phyloP scores from a whole-genome alignment of 164 flowering plant genomes.

The Dillenia suffruticosa region DNA sequence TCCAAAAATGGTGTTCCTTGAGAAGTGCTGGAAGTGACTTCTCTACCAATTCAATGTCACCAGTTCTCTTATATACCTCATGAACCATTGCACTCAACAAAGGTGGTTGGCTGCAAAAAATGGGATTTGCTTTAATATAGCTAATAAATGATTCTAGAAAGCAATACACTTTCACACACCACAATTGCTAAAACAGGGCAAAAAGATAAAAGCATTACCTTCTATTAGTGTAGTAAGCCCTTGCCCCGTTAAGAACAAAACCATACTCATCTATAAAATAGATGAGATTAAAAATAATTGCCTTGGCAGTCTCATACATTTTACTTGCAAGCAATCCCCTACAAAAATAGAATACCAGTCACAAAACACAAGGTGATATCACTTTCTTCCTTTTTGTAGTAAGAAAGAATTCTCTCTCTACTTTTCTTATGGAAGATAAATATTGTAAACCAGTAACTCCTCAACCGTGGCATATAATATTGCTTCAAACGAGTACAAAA shows the following conservation, averaged over 20 bases:
- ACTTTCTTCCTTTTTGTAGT: background rate
- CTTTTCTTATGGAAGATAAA: too few species aligned
- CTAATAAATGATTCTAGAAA: too few species aligned
- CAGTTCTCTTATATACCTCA: conserved; percentile 35
- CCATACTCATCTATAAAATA: conserved; percentile 65
- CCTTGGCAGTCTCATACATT: conserved; percentile 84
- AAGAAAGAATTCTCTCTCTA: too few species aligned
- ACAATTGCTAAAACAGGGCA: background rate
- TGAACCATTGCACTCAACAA: conserved; percentile 44
- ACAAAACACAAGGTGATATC: background rate
- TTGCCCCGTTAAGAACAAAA: conserved; percentile 77
- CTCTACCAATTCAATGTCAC: conserved; percentile 27
- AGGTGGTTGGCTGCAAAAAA: conserved; percentile 54
- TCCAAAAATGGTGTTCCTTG: conserved; percentile 48
- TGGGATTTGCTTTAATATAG: background rate
- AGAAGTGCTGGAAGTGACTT: conserved; percentile 41
- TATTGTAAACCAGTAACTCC: too few species aligned
- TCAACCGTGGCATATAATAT: too few species aligned
- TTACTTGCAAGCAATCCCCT: conserved; percentile 91
- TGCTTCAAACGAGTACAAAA: too few species aligned
- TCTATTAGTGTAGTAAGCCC: conserved; percentile 81
- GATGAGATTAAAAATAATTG: conserved; percentile 70
- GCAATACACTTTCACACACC: too few species aligned
- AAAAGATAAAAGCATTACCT: conserved; percentile 38
- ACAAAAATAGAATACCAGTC: conserved; percentile 15